Evolutionary conservation across 441 rosid genomes (phyloP).

Genomic region (Gossypium gossypioides): DNA sequence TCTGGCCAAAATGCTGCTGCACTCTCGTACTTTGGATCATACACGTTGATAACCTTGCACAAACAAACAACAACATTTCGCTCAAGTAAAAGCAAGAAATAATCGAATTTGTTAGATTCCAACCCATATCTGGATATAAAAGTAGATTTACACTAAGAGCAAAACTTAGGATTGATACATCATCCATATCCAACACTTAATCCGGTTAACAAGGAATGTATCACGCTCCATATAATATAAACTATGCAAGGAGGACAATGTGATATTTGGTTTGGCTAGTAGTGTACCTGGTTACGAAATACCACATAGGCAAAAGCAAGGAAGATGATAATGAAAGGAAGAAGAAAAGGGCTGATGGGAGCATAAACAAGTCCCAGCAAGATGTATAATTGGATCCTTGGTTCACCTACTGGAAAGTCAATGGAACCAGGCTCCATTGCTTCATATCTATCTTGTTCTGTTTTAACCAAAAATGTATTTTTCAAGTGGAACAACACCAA

Average conservation of each 20-base stretch:
- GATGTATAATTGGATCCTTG: slow-evolving; percentile 53
- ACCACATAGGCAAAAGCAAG: slow-evolving; percentile 49
- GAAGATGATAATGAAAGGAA: slow-evolving; percentile 62
- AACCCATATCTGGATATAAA: too few species aligned
- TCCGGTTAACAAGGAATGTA: too few species aligned
- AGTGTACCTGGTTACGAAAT: slow-evolving; percentile 59
- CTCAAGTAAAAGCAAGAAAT: not conserved
- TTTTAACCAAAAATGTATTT: slow-evolving; percentile 55
- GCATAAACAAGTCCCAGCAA: slow-evolving; percentile 59
- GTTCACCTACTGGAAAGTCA: slow-evolving; percentile 41
- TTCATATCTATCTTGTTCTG: slow-evolving; percentile 49
- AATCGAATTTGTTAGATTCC: too few species aligned
- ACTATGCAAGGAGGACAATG: not conserved
- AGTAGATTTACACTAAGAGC: too few species aligned
- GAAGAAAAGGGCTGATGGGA: slow-evolving; percentile 50
- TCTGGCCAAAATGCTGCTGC: slow-evolving; percentile 94
- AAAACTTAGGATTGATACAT: too few species aligned
- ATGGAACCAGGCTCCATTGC: slow-evolving; percentile 61
- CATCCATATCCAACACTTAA: too few species aligned
- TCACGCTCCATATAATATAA: not conserved
- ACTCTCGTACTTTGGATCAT: slow-evolving; percentile 75
- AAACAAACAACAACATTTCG: not conserved
- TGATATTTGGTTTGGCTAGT: not conserved
- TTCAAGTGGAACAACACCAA: slow-evolving; percentile 45
- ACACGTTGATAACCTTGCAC: slow-evolving; percentile 70